Evolutionary conservation across 495 filamentous ascomycete species (phyloP).

Genomic region (Copromyces sp.): DNA sequence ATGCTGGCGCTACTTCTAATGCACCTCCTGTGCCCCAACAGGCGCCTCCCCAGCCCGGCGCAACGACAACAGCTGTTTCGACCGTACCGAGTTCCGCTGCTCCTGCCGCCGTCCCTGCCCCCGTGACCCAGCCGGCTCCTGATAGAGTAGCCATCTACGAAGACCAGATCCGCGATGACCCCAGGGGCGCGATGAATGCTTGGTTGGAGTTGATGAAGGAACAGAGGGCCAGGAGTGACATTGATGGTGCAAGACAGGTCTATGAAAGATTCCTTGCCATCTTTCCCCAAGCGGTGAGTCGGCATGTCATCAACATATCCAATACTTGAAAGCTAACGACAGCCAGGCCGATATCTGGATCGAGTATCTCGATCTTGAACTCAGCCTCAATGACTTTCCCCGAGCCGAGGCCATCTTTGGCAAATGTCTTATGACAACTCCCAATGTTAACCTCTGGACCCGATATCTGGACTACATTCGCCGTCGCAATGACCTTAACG

Average conservation of each 20-base stretch:
- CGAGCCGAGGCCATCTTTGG: conserved; percentile 74
- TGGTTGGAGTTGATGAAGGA: conserved; percentile 84
- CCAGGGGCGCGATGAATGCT: conserved; percentile 79
- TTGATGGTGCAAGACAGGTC: conserved; percentile 66
- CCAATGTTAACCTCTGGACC: conserved; percentile 79
- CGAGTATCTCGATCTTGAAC: conserved; percentile 76
- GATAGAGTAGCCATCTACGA: conserved; percentile 79
- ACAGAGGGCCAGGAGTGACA: conserved; percentile 67
- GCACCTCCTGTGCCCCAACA: conserved; percentile 15
- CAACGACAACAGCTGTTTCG: background rate
- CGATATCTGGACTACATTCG: conserved; percentile 94
- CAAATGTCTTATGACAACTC: conserved; percentile 58
- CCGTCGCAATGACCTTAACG: conserved; percentile 77
- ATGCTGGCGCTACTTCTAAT: conserved; percentile 6
- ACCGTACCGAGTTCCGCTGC: conserved; percentile 4
- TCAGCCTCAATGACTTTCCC: conserved; percentile 65
- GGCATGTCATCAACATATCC: background rate
- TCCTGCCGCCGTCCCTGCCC: conserved; percentile 7
- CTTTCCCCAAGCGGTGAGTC: conserved; percentile 83
- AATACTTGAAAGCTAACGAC: conserved; percentile 17
- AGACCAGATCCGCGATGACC: conserved; percentile 81
- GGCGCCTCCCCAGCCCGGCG: background rate
- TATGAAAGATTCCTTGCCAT: conserved; percentile 80
- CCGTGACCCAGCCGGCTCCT: conserved; percentile 44
- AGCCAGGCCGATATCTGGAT: conserved; percentile 80